Percentiles rank a stretch among this genome's conserved stretches.
Evolutionary conservation across 1,284 basidiomycete species (phyloP).

Genomic region (Cutaneotrichosporon cyanovorans): DNA sequence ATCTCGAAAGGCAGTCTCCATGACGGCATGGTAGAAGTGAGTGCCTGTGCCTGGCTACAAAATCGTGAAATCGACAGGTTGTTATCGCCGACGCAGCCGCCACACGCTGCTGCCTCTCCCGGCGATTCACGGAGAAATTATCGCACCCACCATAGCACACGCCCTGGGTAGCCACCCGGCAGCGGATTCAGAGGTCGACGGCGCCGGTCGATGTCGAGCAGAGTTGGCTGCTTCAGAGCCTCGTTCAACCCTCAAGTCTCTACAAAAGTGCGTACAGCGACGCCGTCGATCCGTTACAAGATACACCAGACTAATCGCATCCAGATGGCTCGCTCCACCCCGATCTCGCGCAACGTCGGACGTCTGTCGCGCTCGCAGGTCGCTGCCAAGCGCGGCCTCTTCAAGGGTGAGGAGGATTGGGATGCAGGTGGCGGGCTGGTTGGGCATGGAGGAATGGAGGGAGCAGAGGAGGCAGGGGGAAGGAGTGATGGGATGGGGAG

Average conservation of each 20-base stretch:
- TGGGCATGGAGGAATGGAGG: background rate
- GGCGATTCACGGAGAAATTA: background rate
- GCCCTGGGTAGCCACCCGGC: background rate
- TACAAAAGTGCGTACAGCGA: slow-evolving; percentile 11
- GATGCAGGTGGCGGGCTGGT: background rate
- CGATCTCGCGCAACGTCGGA: slow-evolving; percentile 74
- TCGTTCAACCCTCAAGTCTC: slow-evolving; percentile 15
- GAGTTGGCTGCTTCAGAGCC: background rate
- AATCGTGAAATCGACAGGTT: background rate
- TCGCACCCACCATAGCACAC: background rate
- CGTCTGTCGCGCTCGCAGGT: slow-evolving; percentile 76
- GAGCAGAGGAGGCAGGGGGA: background rate
- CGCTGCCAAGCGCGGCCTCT: slow-evolving; percentile 65
- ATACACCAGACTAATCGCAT: slow-evolving; percentile 2
- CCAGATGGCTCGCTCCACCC: slow-evolving; percentile 88
- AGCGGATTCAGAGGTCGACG: background rate
- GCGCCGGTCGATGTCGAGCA: background rate
- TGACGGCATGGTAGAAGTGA: too few species aligned
- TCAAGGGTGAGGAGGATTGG: slow-evolving; percentile 47
- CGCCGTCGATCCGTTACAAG: slow-evolving; percentile 4
- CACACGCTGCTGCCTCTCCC: background rate
- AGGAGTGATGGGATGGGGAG: too few species aligned
- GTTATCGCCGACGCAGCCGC: slow-evolving; percentile 1
- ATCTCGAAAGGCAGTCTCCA: too few species aligned
- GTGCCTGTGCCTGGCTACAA: background rate